Percentiles rank a stretch among this genome's conserved stretches.
phyloP scores from a whole-genome alignment of 345 rosid genomes.

The Isatis tinctoria region DNA sequence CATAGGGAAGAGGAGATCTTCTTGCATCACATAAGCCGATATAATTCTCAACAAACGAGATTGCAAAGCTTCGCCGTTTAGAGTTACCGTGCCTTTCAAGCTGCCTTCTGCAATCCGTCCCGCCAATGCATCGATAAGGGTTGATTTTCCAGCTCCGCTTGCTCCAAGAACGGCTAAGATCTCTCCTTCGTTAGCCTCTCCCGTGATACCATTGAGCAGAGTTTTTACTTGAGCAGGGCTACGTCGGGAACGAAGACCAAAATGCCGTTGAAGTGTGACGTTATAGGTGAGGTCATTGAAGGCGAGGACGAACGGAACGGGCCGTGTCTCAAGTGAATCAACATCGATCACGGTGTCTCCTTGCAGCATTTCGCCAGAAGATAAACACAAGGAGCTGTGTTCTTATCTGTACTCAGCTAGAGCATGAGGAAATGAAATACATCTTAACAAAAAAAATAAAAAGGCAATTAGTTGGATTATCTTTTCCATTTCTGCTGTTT shows the following conservation, averaged over 20 bases:
- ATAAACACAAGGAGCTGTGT: conserved; percentile 4
- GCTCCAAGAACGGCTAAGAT: conserved; percentile 80
- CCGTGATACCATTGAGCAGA: conserved; percentile 53
- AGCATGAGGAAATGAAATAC: not conserved
- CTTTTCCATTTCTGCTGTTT: not conserved
- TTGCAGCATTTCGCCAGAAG: conserved; percentile 9
- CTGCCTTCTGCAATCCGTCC: conserved; percentile 70
- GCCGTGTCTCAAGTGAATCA: conserved; percentile 1
- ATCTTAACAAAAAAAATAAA: not conserved
- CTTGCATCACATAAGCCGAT: conserved; percentile 92
- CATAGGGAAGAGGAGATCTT: conserved; percentile 79
- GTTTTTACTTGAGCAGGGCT: conserved; percentile 21
- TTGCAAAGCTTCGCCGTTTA: conserved; percentile 55
- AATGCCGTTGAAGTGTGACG: conserved; percentile 18
- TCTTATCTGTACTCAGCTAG: conserved; percentile 3
- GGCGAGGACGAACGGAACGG: conserved; percentile 21
- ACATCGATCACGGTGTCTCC: not conserved
- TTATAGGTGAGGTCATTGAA: conserved; percentile 22
- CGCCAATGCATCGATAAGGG: conserved; percentile 83
- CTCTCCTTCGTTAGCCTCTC: conserved; percentile 69
- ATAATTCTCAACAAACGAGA: conserved; percentile 50
- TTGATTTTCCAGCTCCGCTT: conserved; percentile 90
- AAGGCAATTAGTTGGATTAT: not conserved
- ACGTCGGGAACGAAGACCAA: conserved; percentile 25
- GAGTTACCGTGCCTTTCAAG: conserved; percentile 68